These are phyloP conservation scores for Trichoderma semiorbis DNA, from an alignment of 2,329 filamentous ascomycete species.

Conservation along the genomic window DNA sequence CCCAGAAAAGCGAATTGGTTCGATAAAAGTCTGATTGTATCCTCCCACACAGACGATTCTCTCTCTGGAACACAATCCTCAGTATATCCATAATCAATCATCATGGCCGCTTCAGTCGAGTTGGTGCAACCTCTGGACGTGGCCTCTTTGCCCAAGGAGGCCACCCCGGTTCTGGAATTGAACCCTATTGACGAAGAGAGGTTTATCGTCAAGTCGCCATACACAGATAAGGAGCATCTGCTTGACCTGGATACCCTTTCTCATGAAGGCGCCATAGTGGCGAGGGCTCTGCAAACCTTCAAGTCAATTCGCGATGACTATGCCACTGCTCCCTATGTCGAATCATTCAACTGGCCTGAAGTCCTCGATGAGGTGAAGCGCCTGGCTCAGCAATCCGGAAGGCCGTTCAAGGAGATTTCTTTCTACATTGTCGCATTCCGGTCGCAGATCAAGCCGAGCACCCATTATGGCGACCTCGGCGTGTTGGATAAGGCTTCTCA, in stretches of 20 bases:
- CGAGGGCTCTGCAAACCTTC: conserved; percentile 65
- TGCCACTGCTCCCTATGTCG: conserved; percentile 68
- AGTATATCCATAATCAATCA: neutral
- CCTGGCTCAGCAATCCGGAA: conserved; percentile 45
- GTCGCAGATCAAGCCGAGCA: conserved; percentile 64
- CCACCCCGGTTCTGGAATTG: conserved; percentile 28
- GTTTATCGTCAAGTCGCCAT: conserved; percentile 68
- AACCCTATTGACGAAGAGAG: conserved; percentile 23
- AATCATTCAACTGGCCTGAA: conserved; percentile 72
- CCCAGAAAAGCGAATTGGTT: neutral
- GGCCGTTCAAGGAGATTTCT: conserved; percentile 55
- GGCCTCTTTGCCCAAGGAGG: conserved; percentile 25
- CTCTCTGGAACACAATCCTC: neutral
- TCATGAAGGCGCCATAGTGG: conserved; percentile 63
- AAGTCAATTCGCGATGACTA: conserved; percentile 65
- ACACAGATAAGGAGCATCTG: conserved; percentile 66
- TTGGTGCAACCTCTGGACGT: conserved; percentile 24
- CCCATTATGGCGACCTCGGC: conserved; percentile 65
- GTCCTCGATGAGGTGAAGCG: conserved; percentile 57
- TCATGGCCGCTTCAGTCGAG: conserved; percentile 30
- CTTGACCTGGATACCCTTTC: conserved; percentile 68
- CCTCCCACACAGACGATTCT: neutral
- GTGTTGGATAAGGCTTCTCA: conserved; percentile 76
- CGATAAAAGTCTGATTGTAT: neutral
- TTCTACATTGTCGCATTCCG: conserved; percentile 88